These are phyloP conservation scores for Trichoderma brevicompactum DNA, from an alignment of 2,329 filamentous ascomycete species.

Conservation along the genomic window DNA sequence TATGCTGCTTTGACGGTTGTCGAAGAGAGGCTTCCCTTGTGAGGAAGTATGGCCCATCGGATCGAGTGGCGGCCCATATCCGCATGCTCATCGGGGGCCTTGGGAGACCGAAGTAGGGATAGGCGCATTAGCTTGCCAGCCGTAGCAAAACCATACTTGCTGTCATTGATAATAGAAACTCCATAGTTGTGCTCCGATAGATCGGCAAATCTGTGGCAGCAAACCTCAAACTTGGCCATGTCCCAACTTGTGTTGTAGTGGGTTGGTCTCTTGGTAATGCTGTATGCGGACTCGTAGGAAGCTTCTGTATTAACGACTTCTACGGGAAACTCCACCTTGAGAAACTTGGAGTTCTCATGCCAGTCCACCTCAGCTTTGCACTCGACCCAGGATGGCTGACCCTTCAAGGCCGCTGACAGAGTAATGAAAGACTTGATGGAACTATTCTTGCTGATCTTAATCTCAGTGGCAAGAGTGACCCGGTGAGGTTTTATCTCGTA, in stretches of 20 bases:
- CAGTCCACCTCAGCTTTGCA: constrained; percentile 89
- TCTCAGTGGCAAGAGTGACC: constrained; percentile 81
- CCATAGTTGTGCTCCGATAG: constrained; percentile 86
- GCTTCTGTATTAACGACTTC: constrained; percentile 90
- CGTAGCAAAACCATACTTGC: constrained; percentile 94
- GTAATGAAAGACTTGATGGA: constrained; percentile 86
- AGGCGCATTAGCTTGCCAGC: constrained; percentile 87
- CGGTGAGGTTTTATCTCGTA: constrained; percentile 72
- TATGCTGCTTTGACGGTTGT: constrained; percentile 81
- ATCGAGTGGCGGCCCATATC: constrained; percentile 92
- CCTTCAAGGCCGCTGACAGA: constrained; percentile 69
- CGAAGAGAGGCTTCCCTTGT: constrained; percentile 71
- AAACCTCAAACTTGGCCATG: constrained; percentile 97
- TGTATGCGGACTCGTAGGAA: constrained; percentile 93
- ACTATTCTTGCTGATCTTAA: constrained; percentile 84
- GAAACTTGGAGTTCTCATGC: constrained; percentile 95
- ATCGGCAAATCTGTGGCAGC: constrained; percentile 93
- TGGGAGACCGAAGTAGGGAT: constrained; percentile 82
- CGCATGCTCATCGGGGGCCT: constrained; percentile 89
- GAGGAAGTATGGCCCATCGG: constrained; percentile 88
- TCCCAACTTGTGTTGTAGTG: constrained; percentile 98
- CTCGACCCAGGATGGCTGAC: constrained; percentile 68
- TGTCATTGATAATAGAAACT: constrained; percentile 91
- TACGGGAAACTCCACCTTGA: constrained; percentile 98
- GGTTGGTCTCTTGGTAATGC: constrained; percentile 84